Evolutionary conservation across 164 flowering plant species (phyloP).

Genomic region (Macadamia integrifolia): DNA sequence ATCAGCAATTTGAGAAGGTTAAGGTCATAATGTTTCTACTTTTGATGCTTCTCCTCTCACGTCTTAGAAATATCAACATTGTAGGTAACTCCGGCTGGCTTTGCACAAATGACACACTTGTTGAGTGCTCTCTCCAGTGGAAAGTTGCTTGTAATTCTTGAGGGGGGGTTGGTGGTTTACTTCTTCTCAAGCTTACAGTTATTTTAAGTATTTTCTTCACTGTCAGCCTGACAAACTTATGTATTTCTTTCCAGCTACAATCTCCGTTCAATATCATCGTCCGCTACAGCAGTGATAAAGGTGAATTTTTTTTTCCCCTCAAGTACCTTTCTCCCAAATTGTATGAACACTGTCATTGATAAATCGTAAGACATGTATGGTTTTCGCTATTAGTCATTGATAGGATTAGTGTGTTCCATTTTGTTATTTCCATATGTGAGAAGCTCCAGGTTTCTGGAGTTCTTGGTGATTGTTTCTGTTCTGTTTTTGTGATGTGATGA

Average conservation of each 20-base stretch:
- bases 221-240: not conserved
- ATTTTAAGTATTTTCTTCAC: not conserved
- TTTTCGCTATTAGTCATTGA: too few relatives aligned
- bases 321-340: too few relatives aligned
- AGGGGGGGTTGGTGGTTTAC: slow-evolving; percentile 83
- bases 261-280: slow-evolving; percentile 92
- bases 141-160: slow-evolving; percentile 88
- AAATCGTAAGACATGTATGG: too few relatives aligned
- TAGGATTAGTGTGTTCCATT: too few relatives aligned
- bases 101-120: slow-evolving; percentile 85
- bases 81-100: slow-evolving; percentile 93
- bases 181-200: slow-evolving; percentile 6
- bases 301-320: slow-evolving; percentile 21
- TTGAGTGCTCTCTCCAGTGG: slow-evolving; percentile 59
- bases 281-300: slow-evolving; percentile 87
- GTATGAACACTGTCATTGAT: too few relatives aligned
- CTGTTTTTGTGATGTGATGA: too few relatives aligned
- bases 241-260: slow-evolving; percentile 60
- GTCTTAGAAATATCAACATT: slow-evolving; percentile 2
- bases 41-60: not conserved
- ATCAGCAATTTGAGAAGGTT: too few relatives aligned
- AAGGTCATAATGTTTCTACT: not conserved
- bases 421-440: too few relatives aligned
- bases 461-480: too few relatives aligned
- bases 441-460: too few relatives aligned